phyloP scores from a whole-genome alignment of 1,284 basidiomycete genomes.

The Porogramme epimiltina region DNA sequence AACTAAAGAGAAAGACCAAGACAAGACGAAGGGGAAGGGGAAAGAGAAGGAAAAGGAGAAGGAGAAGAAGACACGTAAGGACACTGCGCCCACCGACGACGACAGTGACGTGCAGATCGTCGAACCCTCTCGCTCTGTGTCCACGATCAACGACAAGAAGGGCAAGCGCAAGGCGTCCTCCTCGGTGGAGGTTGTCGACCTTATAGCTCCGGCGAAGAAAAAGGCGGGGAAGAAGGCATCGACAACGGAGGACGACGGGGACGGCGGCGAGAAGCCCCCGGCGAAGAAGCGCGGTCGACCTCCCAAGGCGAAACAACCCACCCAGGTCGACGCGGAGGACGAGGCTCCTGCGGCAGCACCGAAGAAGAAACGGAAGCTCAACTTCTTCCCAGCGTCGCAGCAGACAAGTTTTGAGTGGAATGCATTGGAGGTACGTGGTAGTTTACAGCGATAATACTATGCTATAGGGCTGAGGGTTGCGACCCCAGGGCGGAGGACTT shows the following conservation, averaged over 20 bases:
- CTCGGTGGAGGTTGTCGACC: slow-evolving; percentile 9
- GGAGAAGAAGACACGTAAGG: slow-evolving; percentile 27
- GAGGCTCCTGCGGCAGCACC: slow-evolving; percentile 28
- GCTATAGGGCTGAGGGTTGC: no score
- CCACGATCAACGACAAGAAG: slow-evolving; percentile 19
- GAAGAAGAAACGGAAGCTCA: slow-evolving; percentile 68
- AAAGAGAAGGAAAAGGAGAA: slow-evolving; percentile 25
- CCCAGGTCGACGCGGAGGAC: slow-evolving; percentile 3
- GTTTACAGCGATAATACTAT: background rate
- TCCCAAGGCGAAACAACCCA: slow-evolving; percentile 1
- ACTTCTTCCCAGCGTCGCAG: slow-evolving; percentile 48
- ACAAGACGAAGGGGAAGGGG: slow-evolving; percentile 20
- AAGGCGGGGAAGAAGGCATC: slow-evolving; percentile 8
- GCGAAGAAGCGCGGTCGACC: slow-evolving; percentile 15
- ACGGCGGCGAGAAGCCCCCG: slow-evolving; percentile 2
- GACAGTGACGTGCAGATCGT: slow-evolving; percentile 20
- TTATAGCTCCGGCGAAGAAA: slow-evolving; percentile 10
- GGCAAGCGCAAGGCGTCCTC: slow-evolving; percentile 35
- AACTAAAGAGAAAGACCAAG: slow-evolving; percentile 13
- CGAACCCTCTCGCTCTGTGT: background rate
- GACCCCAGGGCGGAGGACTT: slow-evolving; percentile 44
- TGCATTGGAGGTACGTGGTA: slow-evolving; percentile 36
- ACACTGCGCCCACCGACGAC: slow-evolving; percentile 14
- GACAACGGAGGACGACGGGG: slow-evolving; percentile 2
- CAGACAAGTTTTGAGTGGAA: slow-evolving; percentile 45